Percentiles rank a stretch among this genome's conserved stretches.
Conservation (phyloP, 148 eudicot species). For the Linanthus parryae region DNA sequence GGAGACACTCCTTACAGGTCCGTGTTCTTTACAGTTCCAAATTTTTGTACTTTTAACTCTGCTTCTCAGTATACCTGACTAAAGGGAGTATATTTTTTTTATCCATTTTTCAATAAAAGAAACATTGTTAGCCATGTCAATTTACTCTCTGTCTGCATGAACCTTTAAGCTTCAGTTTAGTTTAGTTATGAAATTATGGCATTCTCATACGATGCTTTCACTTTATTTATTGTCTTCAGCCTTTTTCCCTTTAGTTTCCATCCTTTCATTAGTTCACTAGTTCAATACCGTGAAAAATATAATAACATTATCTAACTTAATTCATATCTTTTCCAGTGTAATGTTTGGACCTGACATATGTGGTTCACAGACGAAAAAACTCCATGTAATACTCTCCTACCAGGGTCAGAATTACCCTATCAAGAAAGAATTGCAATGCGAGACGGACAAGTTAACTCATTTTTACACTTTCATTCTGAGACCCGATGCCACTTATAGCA, state of each 20-base stretch:
- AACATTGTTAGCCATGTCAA: too few species aligned
- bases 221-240: background rate
- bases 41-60: too few species aligned
- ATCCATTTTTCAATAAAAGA: too few species aligned
- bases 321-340: slow-evolving; percentile 32
- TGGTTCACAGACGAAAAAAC: slow-evolving; percentile 73
- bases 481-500: slow-evolving; percentile 89
- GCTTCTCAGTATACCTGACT: too few species aligned
- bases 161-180: too few species aligned
- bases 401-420: slow-evolving; percentile 80
- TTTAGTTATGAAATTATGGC: too few species aligned
- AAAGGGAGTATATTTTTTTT: too few species aligned
- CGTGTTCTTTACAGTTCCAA: slow-evolving; percentile 2
- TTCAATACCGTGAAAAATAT: background rate
- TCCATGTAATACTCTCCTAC: slow-evolving; percentile 71
- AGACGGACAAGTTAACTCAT: slow-evolving; percentile 88
- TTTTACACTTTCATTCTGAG: slow-evolving; percentile 87
- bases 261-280: too few species aligned
- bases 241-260: background rate
- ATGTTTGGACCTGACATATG: slow-evolving; percentile 97
- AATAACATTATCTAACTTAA: slow-evolving; percentile 1
- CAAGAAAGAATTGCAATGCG: slow-evolving; percentile 70
- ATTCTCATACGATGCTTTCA: background rate
- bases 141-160: too few species aligned
- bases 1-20: slow-evolving; percentile 94